A percentile compares a stretch with the other conserved stretches of the same genome.
These are phyloP conservation scores for Sugiyamaella qingdaonensis DNA, from an alignment of 805 yeast genomes.

Conservation along the genomic window DNA sequence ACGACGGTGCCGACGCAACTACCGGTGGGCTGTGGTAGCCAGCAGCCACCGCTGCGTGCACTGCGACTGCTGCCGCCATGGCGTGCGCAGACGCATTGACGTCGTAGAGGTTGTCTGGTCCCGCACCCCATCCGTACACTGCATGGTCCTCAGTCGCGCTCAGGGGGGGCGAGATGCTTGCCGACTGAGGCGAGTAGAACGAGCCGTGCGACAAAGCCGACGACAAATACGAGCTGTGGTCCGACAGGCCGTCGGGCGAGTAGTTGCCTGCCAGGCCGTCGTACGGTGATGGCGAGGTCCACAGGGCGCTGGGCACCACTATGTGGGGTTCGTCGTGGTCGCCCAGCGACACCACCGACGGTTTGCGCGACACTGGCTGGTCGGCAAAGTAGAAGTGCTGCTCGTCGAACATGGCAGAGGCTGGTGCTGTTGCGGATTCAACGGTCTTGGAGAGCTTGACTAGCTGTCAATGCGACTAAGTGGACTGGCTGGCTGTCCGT, in stretches of 20 bases:
- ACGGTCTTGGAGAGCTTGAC: no score
- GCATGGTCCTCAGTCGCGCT: conserved; percentile 5
- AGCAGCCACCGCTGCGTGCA: conserved; percentile 7
- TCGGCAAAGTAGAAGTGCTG: conserved; percentile 2
- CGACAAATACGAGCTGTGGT: conserved; percentile 7
- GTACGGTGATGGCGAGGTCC: conserved; percentile 8
- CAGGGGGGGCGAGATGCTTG: conserved; percentile 6
- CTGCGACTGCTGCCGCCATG: not conserved
- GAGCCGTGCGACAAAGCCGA: conserved; percentile 7
- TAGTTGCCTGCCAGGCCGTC: conserved; percentile 4
- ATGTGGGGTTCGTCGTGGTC: conserved; percentile 5
- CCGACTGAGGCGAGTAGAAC: conserved; percentile 8
- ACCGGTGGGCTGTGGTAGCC: not conserved
- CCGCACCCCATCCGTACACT: conserved; percentile 4
- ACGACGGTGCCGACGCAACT: not conserved
- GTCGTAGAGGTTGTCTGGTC: not conserved
- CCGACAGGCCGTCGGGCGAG: conserved; percentile 6
- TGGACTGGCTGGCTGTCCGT: no score
- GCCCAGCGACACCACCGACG: conserved; percentile 8
- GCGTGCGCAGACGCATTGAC: not conserved
- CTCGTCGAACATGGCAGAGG: not conserved
- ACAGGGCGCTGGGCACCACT: conserved; percentile 7
- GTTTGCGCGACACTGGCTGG: conserved; percentile 10
- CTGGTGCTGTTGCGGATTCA: no score
- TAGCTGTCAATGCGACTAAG: no score